phyloP scores from a whole-genome alignment of 106 monocot genomes.

The Phalaenopsis aphrodite region DNA sequence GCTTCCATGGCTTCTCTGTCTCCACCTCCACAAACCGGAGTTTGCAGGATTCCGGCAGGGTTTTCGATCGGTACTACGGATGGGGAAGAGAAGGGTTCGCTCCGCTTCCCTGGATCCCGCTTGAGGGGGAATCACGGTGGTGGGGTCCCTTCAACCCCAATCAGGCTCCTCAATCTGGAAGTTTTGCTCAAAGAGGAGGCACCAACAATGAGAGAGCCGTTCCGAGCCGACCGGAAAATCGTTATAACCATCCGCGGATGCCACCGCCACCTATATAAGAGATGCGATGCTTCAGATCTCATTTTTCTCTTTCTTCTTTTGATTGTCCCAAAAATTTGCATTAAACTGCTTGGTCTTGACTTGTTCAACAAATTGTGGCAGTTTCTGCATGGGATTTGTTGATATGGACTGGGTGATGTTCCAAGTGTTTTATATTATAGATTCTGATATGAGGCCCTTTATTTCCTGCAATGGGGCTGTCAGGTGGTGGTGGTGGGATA shows the following conservation, averaged over 20 bases:
- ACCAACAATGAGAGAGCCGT: slow-evolving; percentile 14
- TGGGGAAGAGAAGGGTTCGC: slow-evolving; percentile 29
- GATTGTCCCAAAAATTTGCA: slow-evolving; percentile 6
- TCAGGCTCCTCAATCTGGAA: slow-evolving; percentile 15
- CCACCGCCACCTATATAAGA: slow-evolving; percentile 42
- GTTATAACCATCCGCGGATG: slow-evolving; percentile 21
- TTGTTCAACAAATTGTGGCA: background rate
- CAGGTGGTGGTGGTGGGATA: background rate
- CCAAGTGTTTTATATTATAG: background rate
- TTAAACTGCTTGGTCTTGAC: background rate
- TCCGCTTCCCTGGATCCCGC: slow-evolving; percentile 55
- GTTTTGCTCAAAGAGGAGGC: slow-evolving; percentile 16
- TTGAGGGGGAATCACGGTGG: slow-evolving; percentile 55
- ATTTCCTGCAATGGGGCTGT: slow-evolving; percentile 3
- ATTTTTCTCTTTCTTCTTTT: background rate
- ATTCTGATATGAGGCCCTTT: slow-evolving; percentile 3
- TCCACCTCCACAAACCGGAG: slow-evolving; percentile 14
- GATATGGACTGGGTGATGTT: slow-evolving; percentile 3
- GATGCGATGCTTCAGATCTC: background rate
- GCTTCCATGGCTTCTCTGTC: slow-evolving; percentile 30
- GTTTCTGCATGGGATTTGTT: slow-evolving; percentile 10
- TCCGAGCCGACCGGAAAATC: slow-evolving; percentile 25
- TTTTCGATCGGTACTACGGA: slow-evolving; percentile 28
- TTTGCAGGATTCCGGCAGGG: slow-evolving; percentile 17
- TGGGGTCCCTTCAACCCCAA: slow-evolving; percentile 54